These are phyloP conservation scores for Leccinum fuscescens DNA, from an alignment of 1,284 basidiomycete species.

Conservation along the genomic window DNA sequence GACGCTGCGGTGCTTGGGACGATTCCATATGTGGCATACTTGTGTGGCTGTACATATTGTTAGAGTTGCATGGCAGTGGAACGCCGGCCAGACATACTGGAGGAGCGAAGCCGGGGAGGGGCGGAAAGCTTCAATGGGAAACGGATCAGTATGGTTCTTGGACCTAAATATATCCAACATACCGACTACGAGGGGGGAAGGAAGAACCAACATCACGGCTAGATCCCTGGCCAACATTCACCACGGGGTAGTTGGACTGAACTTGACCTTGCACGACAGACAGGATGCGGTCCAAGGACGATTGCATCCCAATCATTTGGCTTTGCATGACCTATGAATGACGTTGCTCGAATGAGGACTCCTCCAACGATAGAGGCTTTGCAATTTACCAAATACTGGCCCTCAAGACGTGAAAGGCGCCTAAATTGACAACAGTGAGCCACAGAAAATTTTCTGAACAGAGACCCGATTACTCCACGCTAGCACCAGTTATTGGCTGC, in stretches of 20 bases:
- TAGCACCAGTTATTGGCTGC: slow-evolving; percentile 57
- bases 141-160: slow-evolving; percentile 5
- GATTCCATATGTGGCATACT: slow-evolving; percentile 89
- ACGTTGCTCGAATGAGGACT: slow-evolving; percentile 46
- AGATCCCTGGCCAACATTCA: slow-evolving; percentile 19
- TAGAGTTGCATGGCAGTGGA: neutral
- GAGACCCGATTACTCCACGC: slow-evolving; percentile 57
- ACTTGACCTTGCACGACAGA: slow-evolving; percentile 59
- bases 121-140: slow-evolving; percentile 55
- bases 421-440: slow-evolving; percentile 40
- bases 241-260: slow-evolving; percentile 31
- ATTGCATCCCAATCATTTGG: slow-evolving; percentile 89
- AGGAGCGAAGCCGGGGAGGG: slow-evolving; percentile 85
- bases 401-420: slow-evolving; percentile 77
- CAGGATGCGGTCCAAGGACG: slow-evolving; percentile 77
- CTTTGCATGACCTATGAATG: slow-evolving; percentile 71
- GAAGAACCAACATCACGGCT: slow-evolving; percentile 21
- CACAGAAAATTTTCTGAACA: slow-evolving; percentile 8
- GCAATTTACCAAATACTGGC: slow-evolving; percentile 68
- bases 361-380: slow-evolving; percentile 31
- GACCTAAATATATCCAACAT: slow-evolving; percentile 14
- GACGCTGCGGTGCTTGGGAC: slow-evolving; percentile 77
- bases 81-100: slow-evolving; percentile 54
- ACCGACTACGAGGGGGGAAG: slow-evolving; percentile 39
- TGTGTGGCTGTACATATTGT: slow-evolving; percentile 60